Base-by-base conservation (phyloP, 169 alveolate genomes). In the Plasmodium inui region DNA sequence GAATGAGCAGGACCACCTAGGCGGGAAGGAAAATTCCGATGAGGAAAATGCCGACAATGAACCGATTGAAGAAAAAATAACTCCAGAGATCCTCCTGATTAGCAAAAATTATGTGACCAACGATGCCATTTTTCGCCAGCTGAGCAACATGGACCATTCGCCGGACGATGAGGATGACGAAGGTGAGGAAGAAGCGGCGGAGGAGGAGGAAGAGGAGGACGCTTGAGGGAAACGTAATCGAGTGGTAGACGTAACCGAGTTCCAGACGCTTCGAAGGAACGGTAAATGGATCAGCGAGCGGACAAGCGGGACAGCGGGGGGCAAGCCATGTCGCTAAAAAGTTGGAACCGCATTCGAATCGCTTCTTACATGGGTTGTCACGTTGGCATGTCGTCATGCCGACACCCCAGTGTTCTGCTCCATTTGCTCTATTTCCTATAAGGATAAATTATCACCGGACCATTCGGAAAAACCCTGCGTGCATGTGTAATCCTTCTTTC, bases 131-230 rank as follows among this genome's bases (percentile, higher is more conserved):
- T 89, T 89, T 78, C 88, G 74, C 19, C 90, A 89, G 12, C n/a
- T 89, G 41, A 89, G 94, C 26, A 89, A 89, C 32, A 79, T 89
- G 88, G 94, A 89, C n/a, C 70, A 89, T 39, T 79, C 83, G 10
- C 19, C 41, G 41, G 74, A 79, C 44, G 90, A 72, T 12, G 76
- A 70, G 30, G 76, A 80, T 3, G 71, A 61, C 30, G 80, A 26
- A 1, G 50, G 71, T 8, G 82, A 86, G 0, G 86, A n/a, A 26
- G 39, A 32, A 19, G 93, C 50, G 4, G 14, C 34, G 1, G 85
- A 19, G 5, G 82, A 46, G 17, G 93, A 76, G 46, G 73, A 84
- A 32, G 83, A 37, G 32, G 74, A 44, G 70, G 71, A 32, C 9
- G 71, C 17, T 19, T 22, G 39, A 41, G 37, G n/a, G 19, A 22